Evolutionary conservation across 2,329 filamentous ascomycete genomes (phyloP).

Genomic region (Epichloe scottii): DNA sequence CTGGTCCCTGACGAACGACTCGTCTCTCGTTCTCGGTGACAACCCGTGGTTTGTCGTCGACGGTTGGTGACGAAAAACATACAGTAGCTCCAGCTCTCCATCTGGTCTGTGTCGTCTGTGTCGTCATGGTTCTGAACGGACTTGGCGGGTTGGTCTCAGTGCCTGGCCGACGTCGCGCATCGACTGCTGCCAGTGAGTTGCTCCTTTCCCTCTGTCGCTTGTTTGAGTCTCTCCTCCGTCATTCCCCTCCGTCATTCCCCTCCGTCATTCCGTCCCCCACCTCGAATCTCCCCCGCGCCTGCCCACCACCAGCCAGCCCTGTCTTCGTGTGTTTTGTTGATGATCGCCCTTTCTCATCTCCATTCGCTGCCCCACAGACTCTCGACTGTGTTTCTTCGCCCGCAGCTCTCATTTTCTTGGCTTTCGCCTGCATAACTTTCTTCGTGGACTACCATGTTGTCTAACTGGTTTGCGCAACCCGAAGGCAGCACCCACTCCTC

Average conservation of each 20-base stretch:
- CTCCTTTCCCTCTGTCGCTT: not conserved
- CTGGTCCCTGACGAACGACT: too few species aligned
- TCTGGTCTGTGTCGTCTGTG: not conserved
- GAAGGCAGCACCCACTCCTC: slow-evolving; percentile 41
- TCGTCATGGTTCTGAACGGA: slow-evolving; percentile 20
- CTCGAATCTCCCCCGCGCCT: not conserved
- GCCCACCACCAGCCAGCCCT: not conserved
- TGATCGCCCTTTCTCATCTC: not conserved
- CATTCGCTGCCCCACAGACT: not conserved
- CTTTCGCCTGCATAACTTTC: slow-evolving; percentile 7
- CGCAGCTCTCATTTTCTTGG: not conserved
- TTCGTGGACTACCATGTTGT: slow-evolving; percentile 24
- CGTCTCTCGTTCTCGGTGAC: too few species aligned
- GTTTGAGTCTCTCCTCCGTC: not conserved
- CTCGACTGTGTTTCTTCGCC: not conserved
- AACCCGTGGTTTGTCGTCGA: too few species aligned
- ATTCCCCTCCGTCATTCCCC: not conserved
- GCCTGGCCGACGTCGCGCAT: slow-evolving; percentile 19
- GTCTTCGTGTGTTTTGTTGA: not conserved
- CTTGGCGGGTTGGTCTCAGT: slow-evolving; percentile 15
- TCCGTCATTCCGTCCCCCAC: not conserved
- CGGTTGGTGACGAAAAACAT: too few species aligned
- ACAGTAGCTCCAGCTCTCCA: too few species aligned
- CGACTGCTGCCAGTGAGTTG: slow-evolving; percentile 15
- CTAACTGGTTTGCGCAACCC: slow-evolving; percentile 27